A percentile compares a stretch with the other conserved stretches of the same genome.
Evolutionary conservation across 1,284 basidiomycete genomes (phyloP).

Genomic region (Cryptococcus amylolentus): DNA sequence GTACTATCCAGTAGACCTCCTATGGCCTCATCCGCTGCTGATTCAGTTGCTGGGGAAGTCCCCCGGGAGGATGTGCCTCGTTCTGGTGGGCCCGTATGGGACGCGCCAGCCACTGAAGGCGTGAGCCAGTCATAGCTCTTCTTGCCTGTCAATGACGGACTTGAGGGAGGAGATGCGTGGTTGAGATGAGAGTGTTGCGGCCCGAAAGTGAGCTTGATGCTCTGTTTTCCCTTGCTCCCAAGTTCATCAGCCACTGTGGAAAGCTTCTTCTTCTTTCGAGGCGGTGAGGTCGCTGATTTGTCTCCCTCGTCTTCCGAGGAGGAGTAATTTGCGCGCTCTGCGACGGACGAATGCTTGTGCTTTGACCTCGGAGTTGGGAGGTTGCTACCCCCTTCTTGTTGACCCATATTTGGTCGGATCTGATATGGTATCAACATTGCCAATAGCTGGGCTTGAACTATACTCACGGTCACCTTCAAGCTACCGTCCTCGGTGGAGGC

Average conservation of each 20-base stretch:
- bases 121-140: slow-evolving; percentile 46
- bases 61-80: slow-evolving; percentile 6
- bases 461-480: slow-evolving; percentile 24
- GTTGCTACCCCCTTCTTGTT: background rate
- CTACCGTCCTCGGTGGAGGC: slow-evolving; percentile 1
- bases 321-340: slow-evolving; percentile 28
- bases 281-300: background rate
- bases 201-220: background rate
- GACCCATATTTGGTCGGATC: background rate
- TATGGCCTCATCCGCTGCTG: slow-evolving; percentile 20
- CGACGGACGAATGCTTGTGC: slow-evolving; percentile 22
- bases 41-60: background rate
- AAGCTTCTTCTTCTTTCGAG: slow-evolving; percentile 9
- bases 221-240: slow-evolving; percentile 1
- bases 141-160: slow-evolving; percentile 8
- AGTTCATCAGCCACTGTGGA: background rate
- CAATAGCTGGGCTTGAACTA: background rate
- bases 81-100: slow-evolving; percentile 40
- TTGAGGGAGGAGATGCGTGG: background rate
- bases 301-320: slow-evolving; percentile 35
- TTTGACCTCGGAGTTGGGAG: slow-evolving; percentile 1
- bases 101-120: slow-evolving; percentile 35
- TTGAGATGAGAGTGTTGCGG: background rate
- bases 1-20: slow-evolving; percentile 13
- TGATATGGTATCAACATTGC: background rate